Evolutionary conservation across 2,329 filamentous ascomycete species (phyloP).

Genomic region (Alternaria gaisen): DNA sequence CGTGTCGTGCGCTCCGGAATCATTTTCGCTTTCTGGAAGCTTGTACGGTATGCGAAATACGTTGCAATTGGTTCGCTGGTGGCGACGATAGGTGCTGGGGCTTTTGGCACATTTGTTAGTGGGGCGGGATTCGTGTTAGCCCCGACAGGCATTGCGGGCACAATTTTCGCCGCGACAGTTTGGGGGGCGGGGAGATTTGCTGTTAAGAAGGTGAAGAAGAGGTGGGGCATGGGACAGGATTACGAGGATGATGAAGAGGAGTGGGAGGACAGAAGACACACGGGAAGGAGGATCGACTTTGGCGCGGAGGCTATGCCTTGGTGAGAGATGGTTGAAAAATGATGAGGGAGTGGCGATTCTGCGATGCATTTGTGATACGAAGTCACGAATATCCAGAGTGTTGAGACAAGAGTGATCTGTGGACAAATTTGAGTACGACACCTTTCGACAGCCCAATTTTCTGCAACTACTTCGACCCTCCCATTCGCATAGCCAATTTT

Average conservation of each 20-base stretch:
- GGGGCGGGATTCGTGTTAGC: conserved; percentile 55
- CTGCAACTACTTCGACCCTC: background rate
- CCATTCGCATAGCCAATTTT: background rate
- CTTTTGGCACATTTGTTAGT: conserved; percentile 48
- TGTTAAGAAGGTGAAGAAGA: conserved; percentile 43
- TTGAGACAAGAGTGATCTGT: background rate
- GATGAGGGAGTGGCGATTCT: background rate
- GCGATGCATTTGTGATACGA: background rate
- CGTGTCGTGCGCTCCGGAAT: conserved; percentile 50
- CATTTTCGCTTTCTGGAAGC: conserved; percentile 55
- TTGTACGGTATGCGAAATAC: conserved; percentile 56
- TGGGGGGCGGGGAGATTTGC: conserved; percentile 53
- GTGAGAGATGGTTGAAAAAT: conserved; percentile 13
- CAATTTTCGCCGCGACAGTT: conserved; percentile 47
- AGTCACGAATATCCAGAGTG: background rate
- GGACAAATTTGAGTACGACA: background rate
- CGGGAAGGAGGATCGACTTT: conserved; percentile 18
- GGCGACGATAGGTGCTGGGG: conserved; percentile 51
- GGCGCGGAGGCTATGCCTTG: conserved; percentile 34
- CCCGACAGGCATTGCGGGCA: conserved; percentile 53
- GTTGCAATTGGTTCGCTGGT: conserved; percentile 53
- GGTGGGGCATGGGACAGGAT: conserved; percentile 33
- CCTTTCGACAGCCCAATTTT: background rate
- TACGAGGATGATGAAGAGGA: conserved; percentile 32
- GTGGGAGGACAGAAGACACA: conserved; percentile 28